Evolutionary conservation across 805 yeast genomes (phyloP).

Genomic region (Wickerhamomyces xylosicus): DNA sequence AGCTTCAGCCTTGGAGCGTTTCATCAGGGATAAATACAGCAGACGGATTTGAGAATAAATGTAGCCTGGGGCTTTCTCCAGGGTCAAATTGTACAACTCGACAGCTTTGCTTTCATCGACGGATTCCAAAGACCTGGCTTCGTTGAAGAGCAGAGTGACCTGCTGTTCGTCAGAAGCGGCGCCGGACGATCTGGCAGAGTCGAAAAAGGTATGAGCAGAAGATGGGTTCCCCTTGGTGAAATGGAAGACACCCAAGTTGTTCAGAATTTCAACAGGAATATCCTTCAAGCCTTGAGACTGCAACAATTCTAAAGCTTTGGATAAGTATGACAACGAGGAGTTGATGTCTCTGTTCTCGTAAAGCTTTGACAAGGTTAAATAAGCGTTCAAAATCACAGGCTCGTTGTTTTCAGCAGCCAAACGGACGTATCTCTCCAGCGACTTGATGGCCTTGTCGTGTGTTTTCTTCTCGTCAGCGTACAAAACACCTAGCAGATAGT

Average conservation of each 20-base stretch:
- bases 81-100: constrained; percentile 40
- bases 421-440: constrained; percentile 62
- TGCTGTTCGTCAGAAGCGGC: constrained; percentile 23
- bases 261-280: constrained; percentile 51
- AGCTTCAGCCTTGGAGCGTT: constrained; percentile 26
- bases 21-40: constrained; percentile 47
- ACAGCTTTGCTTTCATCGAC: constrained; percentile 18
- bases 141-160: constrained; percentile 53
- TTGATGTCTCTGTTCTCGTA: constrained; percentile 58
- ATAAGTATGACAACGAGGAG: constrained; percentile 56
- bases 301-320: constrained; percentile 47
- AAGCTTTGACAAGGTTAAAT: constrained; percentile 56
- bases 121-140: constrained; percentile 67
- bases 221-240: constrained; percentile 52
- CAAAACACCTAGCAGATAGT: constrained; percentile 65
- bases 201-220: constrained; percentile 47
- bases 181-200: constrained; percentile 38
- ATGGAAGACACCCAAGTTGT: constrained; percentile 79
- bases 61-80: constrained; percentile 55
- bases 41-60: constrained; percentile 67
- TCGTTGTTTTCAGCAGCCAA: constrained; percentile 49
- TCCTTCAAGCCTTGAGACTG: constrained; percentile 19
- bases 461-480: constrained; percentile 32
- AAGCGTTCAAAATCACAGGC: constrained; percentile 52
- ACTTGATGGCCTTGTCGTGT: constrained; percentile 43